phyloP scores from a whole-genome alignment of 805 yeast species.

The Kodamaea leandrae region DNA sequence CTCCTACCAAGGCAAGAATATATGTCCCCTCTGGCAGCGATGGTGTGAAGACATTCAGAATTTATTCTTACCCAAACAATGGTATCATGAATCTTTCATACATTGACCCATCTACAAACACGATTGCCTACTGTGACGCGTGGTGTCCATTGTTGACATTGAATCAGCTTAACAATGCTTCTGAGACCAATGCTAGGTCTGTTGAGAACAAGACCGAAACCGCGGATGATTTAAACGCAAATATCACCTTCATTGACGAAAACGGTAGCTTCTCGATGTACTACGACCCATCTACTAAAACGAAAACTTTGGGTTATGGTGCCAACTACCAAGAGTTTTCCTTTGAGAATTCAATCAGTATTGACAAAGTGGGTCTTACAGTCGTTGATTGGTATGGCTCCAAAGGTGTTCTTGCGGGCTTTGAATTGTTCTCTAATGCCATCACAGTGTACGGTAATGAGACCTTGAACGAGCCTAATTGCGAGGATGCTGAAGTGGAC shows the following conservation, averaged over 20 bases:
- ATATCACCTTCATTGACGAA: slow-evolving; percentile 31
- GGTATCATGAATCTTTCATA: slow-evolving; percentile 93
- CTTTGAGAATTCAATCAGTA: slow-evolving; percentile 65
- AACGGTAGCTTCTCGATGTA: slow-evolving; percentile 37
- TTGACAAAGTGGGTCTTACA: slow-evolving; percentile 60
- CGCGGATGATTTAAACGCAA: slow-evolving; percentile 29
- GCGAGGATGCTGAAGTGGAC: slow-evolving; percentile 36
- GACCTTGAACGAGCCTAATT: slow-evolving; percentile 63
- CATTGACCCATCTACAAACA: slow-evolving; percentile 66
- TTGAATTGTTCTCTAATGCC: slow-evolving; percentile 64
- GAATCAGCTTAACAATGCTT: slow-evolving; percentile 30
- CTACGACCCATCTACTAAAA: slow-evolving; percentile 31
- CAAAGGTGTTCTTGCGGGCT: slow-evolving; percentile 66
- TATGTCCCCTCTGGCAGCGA: slow-evolving; percentile 55
- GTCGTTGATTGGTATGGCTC: slow-evolving; percentile 67
- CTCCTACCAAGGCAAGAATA: slow-evolving; percentile 72
- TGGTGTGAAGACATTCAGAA: slow-evolving; percentile 62
- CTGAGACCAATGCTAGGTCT: slow-evolving; percentile 18
- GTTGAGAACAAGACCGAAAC: slow-evolving; percentile 17
- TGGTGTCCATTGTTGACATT: slow-evolving; percentile 71
- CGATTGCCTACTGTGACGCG: slow-evolving; percentile 72
- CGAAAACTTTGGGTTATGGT: slow-evolving; percentile 42
- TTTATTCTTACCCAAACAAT: slow-evolving; percentile 72
- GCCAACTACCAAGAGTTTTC: slow-evolving; percentile 74
- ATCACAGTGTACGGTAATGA: slow-evolving; percentile 72